Evolutionary conservation across 495 filamentous ascomycete species (phyloP), one percentile per base, ranked within the genome.

Genomic region (Neurospora sublineolata): DNA sequence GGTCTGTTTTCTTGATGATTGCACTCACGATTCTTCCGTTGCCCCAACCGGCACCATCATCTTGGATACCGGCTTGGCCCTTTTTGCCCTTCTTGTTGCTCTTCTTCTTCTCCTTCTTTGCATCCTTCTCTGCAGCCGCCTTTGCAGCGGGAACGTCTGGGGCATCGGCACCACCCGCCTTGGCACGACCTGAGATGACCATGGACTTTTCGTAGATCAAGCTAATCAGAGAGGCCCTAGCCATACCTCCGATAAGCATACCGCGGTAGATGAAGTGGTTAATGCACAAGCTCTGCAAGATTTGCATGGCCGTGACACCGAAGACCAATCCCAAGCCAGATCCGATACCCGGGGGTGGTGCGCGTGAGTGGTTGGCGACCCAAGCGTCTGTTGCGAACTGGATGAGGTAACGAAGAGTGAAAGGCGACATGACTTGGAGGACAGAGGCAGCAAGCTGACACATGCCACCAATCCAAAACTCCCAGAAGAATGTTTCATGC

Each of bases 251-350:
- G 30, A 93, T 87, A 77, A 93, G 88, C 85, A 93, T 91, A 16
- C 92, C 91, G 18, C 87, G 87, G 75, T 92, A 96, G 70, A 95
- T 89, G 79, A 93, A 94, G 71, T 96, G 93, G 73, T 91, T 93
- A 16, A 86, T 91, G 40, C 87, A 86, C 71, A 94, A 74, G 76
- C 89, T 92, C 78, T 92, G 89, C 30, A 90, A 52, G 10, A 89
- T 81, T 79, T 95, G 92, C 90, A 95, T 94, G 37, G 82, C 73
- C 11, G 90, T 89, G 52, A 96, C 90, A 33, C 90, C 93, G 64
- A 96, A 80, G 10, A 89, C 92, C 68, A 93, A 83, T 5, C 92
- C 93, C 70, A 96, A 79, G 6, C 93, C 93, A 23, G 79, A 76
- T 2, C 89, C 88, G 68, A 95, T 86, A 68, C 84, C 72, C 1